A percentile compares a stretch with the other conserved stretches of the same genome.
These are phyloP conservation scores for Fraxinus greggii DNA, from an alignment of 305 asterid genomes.

Conservation along the genomic window DNA sequence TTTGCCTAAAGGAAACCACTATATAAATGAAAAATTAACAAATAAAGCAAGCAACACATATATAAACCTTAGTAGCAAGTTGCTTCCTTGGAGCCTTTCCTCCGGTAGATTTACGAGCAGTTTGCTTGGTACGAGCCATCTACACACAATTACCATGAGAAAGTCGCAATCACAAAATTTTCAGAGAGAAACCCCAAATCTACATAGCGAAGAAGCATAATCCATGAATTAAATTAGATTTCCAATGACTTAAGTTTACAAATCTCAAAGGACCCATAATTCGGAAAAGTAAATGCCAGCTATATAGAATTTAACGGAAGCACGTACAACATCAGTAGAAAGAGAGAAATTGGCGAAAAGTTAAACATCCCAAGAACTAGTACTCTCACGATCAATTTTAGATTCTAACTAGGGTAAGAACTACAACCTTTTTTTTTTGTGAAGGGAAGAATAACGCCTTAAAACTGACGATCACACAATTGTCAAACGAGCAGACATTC, in stretches of 20 bases:
- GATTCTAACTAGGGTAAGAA: neutral
- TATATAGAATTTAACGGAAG: neutral
- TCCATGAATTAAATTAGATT: neutral
- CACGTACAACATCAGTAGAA: neutral
- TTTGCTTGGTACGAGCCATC: constrained; percentile 99
- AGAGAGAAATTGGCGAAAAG: neutral
- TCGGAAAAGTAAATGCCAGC: neutral
- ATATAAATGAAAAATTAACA: neutral
- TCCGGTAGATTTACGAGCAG: constrained; percentile 97
- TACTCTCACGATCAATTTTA: neutral
- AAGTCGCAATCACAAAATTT: neutral
- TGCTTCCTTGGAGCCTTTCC: constrained; percentile 99
- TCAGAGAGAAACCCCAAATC: neutral
- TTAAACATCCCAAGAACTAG: neutral
- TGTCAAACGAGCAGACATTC: neutral
- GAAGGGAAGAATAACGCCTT: neutral
- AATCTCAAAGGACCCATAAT: neutral
- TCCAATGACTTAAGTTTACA: neutral
- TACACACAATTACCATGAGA: constrained; percentile 15
- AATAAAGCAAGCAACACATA: neutral
- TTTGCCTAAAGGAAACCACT: neutral
- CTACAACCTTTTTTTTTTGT: neutral
- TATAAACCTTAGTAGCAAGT: constrained; percentile 77
- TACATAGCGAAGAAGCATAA: neutral
- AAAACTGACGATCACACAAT: neutral